Evolutionary conservation across 176 grass and related monocot species (phyloP).

Genomic region (Eleusine coracana): DNA sequence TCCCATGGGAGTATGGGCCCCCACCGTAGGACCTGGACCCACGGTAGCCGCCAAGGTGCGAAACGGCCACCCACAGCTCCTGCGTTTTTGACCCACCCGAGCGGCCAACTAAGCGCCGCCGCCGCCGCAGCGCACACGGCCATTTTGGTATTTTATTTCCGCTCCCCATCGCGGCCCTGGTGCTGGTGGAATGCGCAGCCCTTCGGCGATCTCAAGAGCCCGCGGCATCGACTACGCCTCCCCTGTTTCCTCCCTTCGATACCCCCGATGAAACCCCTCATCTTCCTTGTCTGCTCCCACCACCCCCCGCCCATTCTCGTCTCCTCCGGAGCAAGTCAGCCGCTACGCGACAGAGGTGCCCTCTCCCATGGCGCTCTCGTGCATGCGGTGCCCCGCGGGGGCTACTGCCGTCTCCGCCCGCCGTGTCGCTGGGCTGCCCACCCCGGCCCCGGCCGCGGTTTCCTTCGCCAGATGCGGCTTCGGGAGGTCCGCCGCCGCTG

Average conservation of each 20-base stretch:
- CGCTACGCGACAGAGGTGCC: background rate
- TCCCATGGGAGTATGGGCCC: background rate
- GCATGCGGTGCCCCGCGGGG: constrained; percentile 42
- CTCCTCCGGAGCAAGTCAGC: constrained; percentile 16
- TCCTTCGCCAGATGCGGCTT: constrained; percentile 43
- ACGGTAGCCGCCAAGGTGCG: constrained; percentile 17
- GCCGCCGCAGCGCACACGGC: no score
- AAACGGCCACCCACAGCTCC: background rate
- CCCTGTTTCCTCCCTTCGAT: constrained; percentile 32
- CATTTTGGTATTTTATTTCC: background rate
- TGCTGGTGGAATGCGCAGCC: background rate
- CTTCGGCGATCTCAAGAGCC: constrained; percentile 53
- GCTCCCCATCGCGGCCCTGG: background rate
- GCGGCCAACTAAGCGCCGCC: background rate
- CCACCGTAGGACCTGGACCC: background rate
- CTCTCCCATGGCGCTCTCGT: constrained; percentile 51
- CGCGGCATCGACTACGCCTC: background rate
- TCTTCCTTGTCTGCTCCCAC: background rate
- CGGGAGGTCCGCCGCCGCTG: constrained; percentile 31
- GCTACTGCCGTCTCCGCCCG: background rate
- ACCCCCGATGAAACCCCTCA: constrained; percentile 51
- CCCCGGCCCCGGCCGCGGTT: background rate
- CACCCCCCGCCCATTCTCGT: background rate
- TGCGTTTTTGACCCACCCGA: constrained; percentile 26
- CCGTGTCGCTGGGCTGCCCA: background rate